Evolutionary conservation across 2,329 filamentous ascomycete genomes (phyloP), one percentile per base, ranked within the genome.

Genomic region (Lachnum nothofagi): DNA sequence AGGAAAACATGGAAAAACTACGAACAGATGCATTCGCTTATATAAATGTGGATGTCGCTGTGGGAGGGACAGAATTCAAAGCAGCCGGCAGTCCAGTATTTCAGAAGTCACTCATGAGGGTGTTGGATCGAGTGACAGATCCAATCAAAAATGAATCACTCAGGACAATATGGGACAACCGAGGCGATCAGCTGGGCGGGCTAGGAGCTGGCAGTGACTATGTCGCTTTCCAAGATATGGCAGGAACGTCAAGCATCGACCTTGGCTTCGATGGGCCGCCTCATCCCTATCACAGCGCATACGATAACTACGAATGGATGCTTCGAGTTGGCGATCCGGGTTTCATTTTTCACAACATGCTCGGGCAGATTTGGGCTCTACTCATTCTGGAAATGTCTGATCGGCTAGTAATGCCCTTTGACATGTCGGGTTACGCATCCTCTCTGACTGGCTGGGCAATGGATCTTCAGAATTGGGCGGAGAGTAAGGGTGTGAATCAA

Each of bases 291-390:
- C 84, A 90, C 67, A 91, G 86, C 52, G 93, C 86, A 68, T 94
- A 95, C 68, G 91, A 97, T 64, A 94, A 83, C 46, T 91, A 87
- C 60, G 85, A 90, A 38, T 91, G 89, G 83, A 88, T 97, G 77
- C 74, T 83, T 22, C 77, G 76, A 31, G 81, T 87, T 51, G 84
- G 87, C 19, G 93, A 98, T 65, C 89, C 89, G 0, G 83, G 79
- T 1, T 95, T 95, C 63, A 68, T 76, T 9, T 93, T 95, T 64
- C 93, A 97, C 70, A 78, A 76, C 34, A 70, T 86, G 5, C 78
- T 97, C 51, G 88, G 82, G 9, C 83, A 96, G 67, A 74, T 97
- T 34, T 84, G 88, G 68, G 82, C 82, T 1, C 74, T 97, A 3
- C 72, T 97, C n/a, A 78, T 93, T 45, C 79, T 96, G 17, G 91